Conservation (phyloP, 2,329 filamentous ascomycete genomes). For the Talaromyces sp. region DNA sequence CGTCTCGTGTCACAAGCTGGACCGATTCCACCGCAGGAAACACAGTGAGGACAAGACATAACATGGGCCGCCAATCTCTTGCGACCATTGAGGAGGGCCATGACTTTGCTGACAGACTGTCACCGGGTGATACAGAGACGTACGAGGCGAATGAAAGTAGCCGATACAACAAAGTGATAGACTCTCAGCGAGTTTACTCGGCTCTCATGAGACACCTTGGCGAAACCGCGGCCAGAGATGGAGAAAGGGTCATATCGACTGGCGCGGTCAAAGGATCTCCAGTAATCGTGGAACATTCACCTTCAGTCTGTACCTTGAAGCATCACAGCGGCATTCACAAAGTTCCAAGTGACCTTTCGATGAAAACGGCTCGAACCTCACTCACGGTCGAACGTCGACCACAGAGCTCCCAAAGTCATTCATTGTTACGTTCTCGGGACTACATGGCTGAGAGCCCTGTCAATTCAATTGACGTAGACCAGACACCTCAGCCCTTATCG, state of each 20-base stretch:
- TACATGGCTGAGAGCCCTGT: not conserved
- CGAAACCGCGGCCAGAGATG: conserved; percentile 20
- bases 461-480: conserved; percentile 17
- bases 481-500: not conserved
- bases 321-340: conserved; percentile 31
- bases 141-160: not conserved
- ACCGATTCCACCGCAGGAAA: conserved; percentile 45
- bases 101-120: conserved; percentile 23
- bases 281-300: conserved; percentile 29
- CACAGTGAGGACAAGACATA: conserved; percentile 35
- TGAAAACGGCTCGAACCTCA: conserved; percentile 31
- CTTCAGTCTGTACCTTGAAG: conserved; percentile 26
- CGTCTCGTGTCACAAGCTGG: conserved; percentile 50
- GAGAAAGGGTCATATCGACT: conserved; percentile 26
- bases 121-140: conserved; percentile 24
- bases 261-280: conserved; percentile 32
- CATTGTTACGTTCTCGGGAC: conserved; percentile 7
- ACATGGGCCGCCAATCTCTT: conserved; percentile 35
- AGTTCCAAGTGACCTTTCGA: conserved; percentile 31
- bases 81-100: conserved; percentile 46
- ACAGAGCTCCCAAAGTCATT: conserved; percentile 11
- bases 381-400: conserved; percentile 25
- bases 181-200: conserved; percentile 43
- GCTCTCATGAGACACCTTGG: conserved; percentile 43
- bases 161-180: conserved; percentile 25